Evolutionary conservation across 768 basidiomycete species (phyloP).

Genomic region (Cystoderma amianthinum): DNA sequence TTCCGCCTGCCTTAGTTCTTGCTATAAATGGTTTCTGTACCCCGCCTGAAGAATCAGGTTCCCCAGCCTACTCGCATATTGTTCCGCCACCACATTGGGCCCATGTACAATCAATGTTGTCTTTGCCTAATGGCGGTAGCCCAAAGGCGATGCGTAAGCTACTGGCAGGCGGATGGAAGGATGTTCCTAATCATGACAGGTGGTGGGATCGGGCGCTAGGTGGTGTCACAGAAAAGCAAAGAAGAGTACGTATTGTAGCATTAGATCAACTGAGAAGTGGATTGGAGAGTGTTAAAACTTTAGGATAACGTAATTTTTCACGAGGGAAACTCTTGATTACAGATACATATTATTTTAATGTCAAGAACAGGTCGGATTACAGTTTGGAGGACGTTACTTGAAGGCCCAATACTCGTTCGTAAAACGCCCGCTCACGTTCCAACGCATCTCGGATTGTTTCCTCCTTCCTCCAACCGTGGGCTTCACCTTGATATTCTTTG

Average conservation of each 20-base stretch:
- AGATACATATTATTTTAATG: too few relatives aligned
- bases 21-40: constrained; percentile 51
- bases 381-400: not conserved
- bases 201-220: constrained; percentile 68
- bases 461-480: not conserved
- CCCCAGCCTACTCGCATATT: constrained; percentile 22
- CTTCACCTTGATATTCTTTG: not conserved
- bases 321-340: too few relatives aligned
- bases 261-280: constrained; percentile 28
- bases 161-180: constrained; percentile 54
- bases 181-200: constrained; percentile 46
- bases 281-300: constrained; percentile 21
- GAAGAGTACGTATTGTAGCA: constrained; percentile 22
- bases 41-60: constrained; percentile 12
- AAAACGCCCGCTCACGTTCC: not conserved
- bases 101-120: constrained; percentile 28
- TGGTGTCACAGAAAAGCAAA: constrained; percentile 34
- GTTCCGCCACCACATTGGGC: constrained; percentile 46
- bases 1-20: constrained; percentile 60
- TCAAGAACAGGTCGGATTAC: too few relatives aligned
- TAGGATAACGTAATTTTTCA: not conserved
- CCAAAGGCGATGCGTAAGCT: constrained; percentile 36
- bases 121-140: constrained; percentile 24
- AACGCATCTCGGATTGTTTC: not conserved
- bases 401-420: not conserved